These are phyloP conservation scores for Zoysia pacifica DNA, from an alignment of 176 grass and related monocot species.

Conservation along the genomic window DNA sequence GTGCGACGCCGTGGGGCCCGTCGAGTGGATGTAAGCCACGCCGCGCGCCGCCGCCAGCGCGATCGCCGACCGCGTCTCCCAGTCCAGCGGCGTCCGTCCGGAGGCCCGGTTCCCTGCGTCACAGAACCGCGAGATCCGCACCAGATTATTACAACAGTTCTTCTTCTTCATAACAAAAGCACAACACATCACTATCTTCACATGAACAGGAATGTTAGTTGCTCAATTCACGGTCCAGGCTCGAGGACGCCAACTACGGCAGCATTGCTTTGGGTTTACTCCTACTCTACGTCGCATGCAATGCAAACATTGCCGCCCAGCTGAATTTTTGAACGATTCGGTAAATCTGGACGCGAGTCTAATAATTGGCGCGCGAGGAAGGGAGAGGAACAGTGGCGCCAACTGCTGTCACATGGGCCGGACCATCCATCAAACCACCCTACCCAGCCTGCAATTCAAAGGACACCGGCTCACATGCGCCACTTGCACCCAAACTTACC, in stretches of 20 bases:
- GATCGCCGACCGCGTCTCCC: slow-evolving; percentile 74
- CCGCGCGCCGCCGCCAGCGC: slow-evolving; percentile 68
- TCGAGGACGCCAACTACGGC: slow-evolving; percentile 27
- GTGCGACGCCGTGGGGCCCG: slow-evolving; percentile 57
- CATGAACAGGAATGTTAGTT: not conserved
- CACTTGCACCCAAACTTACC: slow-evolving; percentile 36
- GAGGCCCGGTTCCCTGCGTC: slow-evolving; percentile 76
- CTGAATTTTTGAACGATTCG: slow-evolving; percentile 32
- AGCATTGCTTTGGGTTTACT: slow-evolving; percentile 35
- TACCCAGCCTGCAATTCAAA: slow-evolving; percentile 10
- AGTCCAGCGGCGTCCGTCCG: slow-evolving; percentile 71
- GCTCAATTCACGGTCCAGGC: not conserved
- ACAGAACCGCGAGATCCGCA: not conserved
- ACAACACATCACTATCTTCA: not conserved
- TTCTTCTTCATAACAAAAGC: not conserved
- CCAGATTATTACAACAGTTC: not conserved
- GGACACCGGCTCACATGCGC: slow-evolving; percentile 40
- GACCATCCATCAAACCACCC: slow-evolving; percentile 34
- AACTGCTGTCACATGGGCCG: slow-evolving; percentile 48
- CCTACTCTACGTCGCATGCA: slow-evolving; percentile 14
- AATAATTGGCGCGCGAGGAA: slow-evolving; percentile 38
- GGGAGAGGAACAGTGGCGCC: slow-evolving; percentile 48
- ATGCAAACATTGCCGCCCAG: not conserved
- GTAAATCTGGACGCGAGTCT: slow-evolving; percentile 26
- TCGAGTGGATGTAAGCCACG: slow-evolving; percentile 79